Evolutionary conservation across 169 alveolate genomes (phyloP), one percentile per base, ranked within the genome.

Genomic region (Plasmodium adleri): DNA sequence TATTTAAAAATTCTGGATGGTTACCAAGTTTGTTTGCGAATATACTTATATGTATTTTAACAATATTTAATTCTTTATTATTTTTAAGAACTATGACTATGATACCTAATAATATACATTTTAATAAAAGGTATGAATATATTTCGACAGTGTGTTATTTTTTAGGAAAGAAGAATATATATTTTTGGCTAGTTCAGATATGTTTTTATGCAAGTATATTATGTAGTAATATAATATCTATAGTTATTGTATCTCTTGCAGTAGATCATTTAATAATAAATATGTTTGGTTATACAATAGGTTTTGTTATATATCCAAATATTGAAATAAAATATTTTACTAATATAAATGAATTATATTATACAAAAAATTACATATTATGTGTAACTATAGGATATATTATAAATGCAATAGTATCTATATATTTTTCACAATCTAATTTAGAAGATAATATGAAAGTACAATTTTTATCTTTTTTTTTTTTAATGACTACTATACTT

Each of bases 21-120:
- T 39, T 92, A 28, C 90, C 94, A 15, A 90, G 94, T 15, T 88
- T 92, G 63, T 28, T 92, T 60, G 90, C 92, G 7, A 94, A 92
- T 72, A 28, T 94, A 22, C 5, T 70, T 9, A 76, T 88, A 12
- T 90, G 95, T n/a, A 8, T 94, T 32, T 67, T 92, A 47, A 91
- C 95, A 26, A 86, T 89, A 12, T 58, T 92, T 64, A 91, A 94
- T 73, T 89, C 95, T 45, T 90, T 94, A 52, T 91, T 94, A 93
- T 73, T 94, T 60, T 83, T 94, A 43, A 76, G 94, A 50, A 83
- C 96, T 2, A 92, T 94, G 93, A 94, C 96, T 10, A 73, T 94
- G 86, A 92, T 94, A 59, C 96, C 96, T 10, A 93, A 94, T 74
- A 94, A 94, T 83, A 73, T 71, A n/a, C 92, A 94, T 75, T 94